Evolutionary conservation across 768 basidiomycete species (phyloP), one percentile per base, ranked within the genome.

Genomic region (Leucogyrophana mollusca): DNA sequence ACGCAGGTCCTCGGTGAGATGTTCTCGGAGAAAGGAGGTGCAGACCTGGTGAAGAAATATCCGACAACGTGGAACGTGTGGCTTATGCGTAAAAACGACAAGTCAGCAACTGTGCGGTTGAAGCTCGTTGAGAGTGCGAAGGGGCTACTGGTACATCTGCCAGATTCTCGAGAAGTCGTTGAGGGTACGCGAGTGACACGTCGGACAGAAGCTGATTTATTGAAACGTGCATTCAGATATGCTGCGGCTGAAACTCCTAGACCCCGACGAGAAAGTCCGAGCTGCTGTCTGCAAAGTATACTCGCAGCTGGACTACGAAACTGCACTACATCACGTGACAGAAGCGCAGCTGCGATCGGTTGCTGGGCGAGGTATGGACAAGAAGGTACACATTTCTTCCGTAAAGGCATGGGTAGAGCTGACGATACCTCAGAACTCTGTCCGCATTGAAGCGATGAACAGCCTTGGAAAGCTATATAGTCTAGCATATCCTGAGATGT

Each of bases 211-310:
- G 25, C 38, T 16, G 27, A 36, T 24, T 37, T 21, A 51, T 10
- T 24, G 30, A 38, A 52, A 44, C 45, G 49, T 41, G 13, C 40
- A 9, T 16, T 16, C 50, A 87, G 88, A 80, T 3, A 70, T 80
- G 27, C 66, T 94, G 24, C 59, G 65, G 18, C 59, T 66, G 11
- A 94, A 94, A 57, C 66, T 95, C 4, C 56, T 78, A 1, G 96
- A 99, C 63, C 85, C 90, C 0, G 96, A 98, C 52, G 96, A 97
- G 49, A 90, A 84, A 58, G 85, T 99, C 34, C 82, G 96, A 22
- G 81, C 87, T 5, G 85, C 91, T 1, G 83, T 83, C 1, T 95
- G 93, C 72, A 83, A 78, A 57, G 66, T 90, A 9, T 91, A 92
- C 54, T 82, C 83, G 1, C 78, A 83, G 45, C 68, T 98, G 9